Base-by-base conservation (phyloP, 2,329 filamentous ascomycete species). In the Nemania abortiva region DNA sequence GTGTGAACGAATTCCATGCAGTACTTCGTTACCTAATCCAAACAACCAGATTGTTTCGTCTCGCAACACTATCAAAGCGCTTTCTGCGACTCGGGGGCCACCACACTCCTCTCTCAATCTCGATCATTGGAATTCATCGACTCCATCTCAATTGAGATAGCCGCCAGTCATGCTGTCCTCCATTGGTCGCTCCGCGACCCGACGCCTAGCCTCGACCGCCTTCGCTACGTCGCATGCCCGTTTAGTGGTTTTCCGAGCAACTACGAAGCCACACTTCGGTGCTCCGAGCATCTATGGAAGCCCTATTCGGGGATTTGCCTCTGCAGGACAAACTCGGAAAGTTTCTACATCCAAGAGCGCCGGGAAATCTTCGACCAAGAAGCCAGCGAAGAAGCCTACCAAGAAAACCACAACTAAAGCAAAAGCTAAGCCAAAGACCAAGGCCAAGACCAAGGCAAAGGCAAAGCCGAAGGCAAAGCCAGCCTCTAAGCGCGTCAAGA, bases 81-180 rank as follows among this genome's bases (percentile, higher is more conserved):
- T 15, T 58, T 47, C 52, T 27, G 54, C 42, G 39, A 53, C 22
- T 47, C 20, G 31, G 52, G 18, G 6, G n/a, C n/a, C 6, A 24
- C 45, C 11, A 4, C 27, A 59, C 65, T 50, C 50, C 31, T 42
- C 59, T 27, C 24, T 27, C 24, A 5, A 27, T 57, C 60, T n/a
- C 54, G 29, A 15, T 18, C 6, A 39, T 63, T 20, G 53, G 15
- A 24, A 42, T 54, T 4, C 1, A 39, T 31, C 42, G 18, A 50
- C 20, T 37, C 29, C 18, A 7, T 11, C 34, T 1, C 22, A 24
- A 63, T 53, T 37, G 52, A 37, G 15, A 52, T 10, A 75, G 66
- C 66, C 70, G 54, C 53, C 60, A 50, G 74, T 68, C 66, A 86
- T 86, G 84, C 75, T 85, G 70, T 81, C 80, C 60, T 77, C 80